phyloP scores from a whole-genome alignment of 164 flowering plant genomes.

The Macadamia integrifolia region DNA sequence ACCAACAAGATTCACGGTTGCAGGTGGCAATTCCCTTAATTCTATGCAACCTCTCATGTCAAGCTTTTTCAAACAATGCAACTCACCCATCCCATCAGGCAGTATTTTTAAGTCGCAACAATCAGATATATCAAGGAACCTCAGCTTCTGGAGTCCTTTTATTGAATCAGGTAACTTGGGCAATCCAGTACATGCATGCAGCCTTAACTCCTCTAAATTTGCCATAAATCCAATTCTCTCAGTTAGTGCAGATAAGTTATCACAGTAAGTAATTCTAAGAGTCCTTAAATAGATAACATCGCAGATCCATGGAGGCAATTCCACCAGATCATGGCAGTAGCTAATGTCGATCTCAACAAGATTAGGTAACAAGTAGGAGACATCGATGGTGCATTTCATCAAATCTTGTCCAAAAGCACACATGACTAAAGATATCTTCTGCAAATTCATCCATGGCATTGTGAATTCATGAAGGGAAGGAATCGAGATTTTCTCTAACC shows the following conservation, averaged over 20 bases:
- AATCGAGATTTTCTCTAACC: conserved; percentile 20
- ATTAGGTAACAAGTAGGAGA: conserved; percentile 21
- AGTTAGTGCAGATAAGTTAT: conserved; percentile 12
- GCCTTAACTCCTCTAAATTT: conserved; percentile 31
- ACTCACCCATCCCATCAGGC: no score
- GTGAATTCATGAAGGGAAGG: conserved; percentile 8
- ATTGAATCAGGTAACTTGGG: conserved; percentile 27
- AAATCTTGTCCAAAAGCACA: conserved; percentile 27
- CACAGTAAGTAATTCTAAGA: conserved; percentile 39
- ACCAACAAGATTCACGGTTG: no score
- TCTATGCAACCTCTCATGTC: no score
- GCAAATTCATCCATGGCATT: conserved; percentile 15
- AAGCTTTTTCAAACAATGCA: no score
- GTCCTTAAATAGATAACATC: conserved; percentile 16
- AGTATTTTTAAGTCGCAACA: no score
- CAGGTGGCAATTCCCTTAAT: no score
- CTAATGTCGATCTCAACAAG: conserved; percentile 34
- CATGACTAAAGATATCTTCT: conserved; percentile 31
- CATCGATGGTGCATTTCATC: not conserved
- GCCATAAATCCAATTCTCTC: conserved; percentile 16
- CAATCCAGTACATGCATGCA: conserved; percentile 27
- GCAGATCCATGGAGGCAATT: conserved; percentile 28
- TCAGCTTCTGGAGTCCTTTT: not conserved
- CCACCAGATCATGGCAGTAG: conserved; percentile 27
- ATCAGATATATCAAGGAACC: no score